Base-by-base conservation (phyloP, 2,329 filamentous ascomycete genomes). In the Claviceps quebecensis region DNA sequence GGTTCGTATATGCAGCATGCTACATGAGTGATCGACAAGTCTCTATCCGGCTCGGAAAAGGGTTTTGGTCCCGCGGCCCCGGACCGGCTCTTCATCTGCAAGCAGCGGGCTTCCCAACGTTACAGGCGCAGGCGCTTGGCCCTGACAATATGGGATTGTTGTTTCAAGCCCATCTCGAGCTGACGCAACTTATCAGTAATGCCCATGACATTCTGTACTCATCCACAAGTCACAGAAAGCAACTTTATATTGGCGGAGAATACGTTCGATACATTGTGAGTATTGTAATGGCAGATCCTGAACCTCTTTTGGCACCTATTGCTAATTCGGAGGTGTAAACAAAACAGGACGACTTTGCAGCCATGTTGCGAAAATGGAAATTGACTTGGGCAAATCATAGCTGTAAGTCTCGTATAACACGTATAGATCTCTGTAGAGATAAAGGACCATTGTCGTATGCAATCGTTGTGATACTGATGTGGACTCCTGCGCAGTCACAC, bases 191-290 rank as follows among this genome's bases (percentile, higher is more conserved):
- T 1, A 86, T 86, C 60, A 81, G 80, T 19, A 87, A 86, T 57
- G 82, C 86, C 0, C 83, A 87, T 52, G 83, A 87, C 59, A 80
- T 86, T 0, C 66, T 87, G 1, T 87, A 87, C 62, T 84, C 83
- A 0, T 84, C 83, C 6, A 82, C 81, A 49, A 79, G 80, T 17
- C 81, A 82, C 43, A 81, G 81, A 52, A 81, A 83, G 61, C 79
- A 86, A 52, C 77, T 83, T 55, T 84, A 86, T 66, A 69, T 84
- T 29, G 81, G 81, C 59, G 83, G 83, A 1, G 80, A 84, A 57
- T 86, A 86, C 60, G 83, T 86, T 54, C 81, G 86, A 60, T 86
- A 86, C 56, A 82, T 87, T 49, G 66, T 68, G 49, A 59, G 63
- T 54, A 16, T 23, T 6, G 9, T 7, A 11, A 19, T 16, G 4